phyloP scores from a whole-genome alignment of 1,284 basidiomycete species.

The Heterobasidion occidentale region DNA sequence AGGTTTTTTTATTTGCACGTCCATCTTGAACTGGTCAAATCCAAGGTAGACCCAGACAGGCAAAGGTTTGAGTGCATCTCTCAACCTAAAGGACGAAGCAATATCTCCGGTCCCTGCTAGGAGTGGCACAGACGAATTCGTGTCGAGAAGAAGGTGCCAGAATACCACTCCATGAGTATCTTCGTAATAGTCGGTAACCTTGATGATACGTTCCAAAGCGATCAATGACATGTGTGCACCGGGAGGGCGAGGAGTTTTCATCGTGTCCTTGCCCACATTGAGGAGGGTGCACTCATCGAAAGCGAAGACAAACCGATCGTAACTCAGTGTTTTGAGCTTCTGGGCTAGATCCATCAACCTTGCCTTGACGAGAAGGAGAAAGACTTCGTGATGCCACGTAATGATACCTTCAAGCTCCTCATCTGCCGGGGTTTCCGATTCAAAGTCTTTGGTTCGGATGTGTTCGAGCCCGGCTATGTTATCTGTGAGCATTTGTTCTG shows the following conservation, averaged over 20 bases:
- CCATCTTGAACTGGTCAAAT: neutral
- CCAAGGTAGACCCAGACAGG: neutral
- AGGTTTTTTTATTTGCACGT: neutral
- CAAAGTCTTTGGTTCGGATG: neutral
- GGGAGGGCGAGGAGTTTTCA: neutral
- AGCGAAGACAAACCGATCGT: neutral
- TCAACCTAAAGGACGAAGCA: neutral
- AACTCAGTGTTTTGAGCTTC: neutral
- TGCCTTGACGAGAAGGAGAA: neutral
- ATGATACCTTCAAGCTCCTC: neutral
- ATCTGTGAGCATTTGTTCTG: neutral
- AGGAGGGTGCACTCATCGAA: neutral
- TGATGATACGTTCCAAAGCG: neutral
- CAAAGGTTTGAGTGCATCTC: neutral
- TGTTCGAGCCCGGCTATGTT: neutral
- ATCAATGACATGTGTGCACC: neutral
- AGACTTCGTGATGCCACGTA: neutral
- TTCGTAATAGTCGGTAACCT: neutral
- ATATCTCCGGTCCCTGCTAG: neutral
- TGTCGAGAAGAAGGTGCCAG: neutral
- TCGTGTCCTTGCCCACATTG: neutral
- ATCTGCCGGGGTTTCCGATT: neutral
- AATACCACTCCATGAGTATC: neutral
- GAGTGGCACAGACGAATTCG: neutral
- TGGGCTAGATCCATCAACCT: neutral